These are phyloP conservation scores for Aspergillus carlsbadensis DNA, from an alignment of 495 filamentous ascomycete genomes.

Conservation along the genomic window DNA sequence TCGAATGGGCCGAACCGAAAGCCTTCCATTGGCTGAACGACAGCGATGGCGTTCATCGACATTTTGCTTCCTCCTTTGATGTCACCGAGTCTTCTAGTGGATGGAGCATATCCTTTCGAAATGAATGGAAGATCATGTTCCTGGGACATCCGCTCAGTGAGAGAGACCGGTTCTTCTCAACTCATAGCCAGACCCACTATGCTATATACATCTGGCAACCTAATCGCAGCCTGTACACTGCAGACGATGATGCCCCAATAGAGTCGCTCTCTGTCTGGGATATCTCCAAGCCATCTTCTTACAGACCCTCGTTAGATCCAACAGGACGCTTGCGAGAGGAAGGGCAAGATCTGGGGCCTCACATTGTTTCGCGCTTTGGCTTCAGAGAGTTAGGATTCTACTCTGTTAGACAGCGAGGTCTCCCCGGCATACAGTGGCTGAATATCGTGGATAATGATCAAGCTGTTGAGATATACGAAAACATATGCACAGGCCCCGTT, in stretches of 20 bases:
- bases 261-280: constrained; percentile 69
- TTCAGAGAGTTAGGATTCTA: constrained; percentile 57
- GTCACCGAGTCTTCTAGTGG: constrained; percentile 29
- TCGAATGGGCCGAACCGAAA: constrained; percentile 65
- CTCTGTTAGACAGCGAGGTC: constrained; percentile 55
- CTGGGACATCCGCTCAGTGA: constrained; percentile 59
- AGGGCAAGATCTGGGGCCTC: constrained; percentile 42
- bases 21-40: constrained; percentile 60
- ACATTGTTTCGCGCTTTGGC: constrained; percentile 54
- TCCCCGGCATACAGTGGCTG: constrained; percentile 52
- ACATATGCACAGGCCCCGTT: constrained; percentile 45
- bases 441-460: constrained; percentile 49
- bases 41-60: constrained; percentile 56
- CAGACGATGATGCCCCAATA: constrained; percentile 56
- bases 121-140: constrained; percentile 68
- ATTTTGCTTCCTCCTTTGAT: constrained; percentile 65
- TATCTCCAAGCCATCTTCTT: constrained; percentile 54
- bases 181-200: constrained; percentile 62
- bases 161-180: constrained; percentile 62
- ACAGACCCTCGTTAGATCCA: constrained; percentile 57
- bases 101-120: constrained; percentile 56
- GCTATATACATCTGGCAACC: constrained; percentile 68
- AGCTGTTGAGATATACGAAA: constrained; percentile 49
- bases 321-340: constrained; percentile 34
- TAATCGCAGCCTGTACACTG: constrained; percentile 55